Evolutionary conservation across 2,329 filamentous ascomycete genomes (phyloP).

Genomic region (Biscogniauxia marginata): DNA sequence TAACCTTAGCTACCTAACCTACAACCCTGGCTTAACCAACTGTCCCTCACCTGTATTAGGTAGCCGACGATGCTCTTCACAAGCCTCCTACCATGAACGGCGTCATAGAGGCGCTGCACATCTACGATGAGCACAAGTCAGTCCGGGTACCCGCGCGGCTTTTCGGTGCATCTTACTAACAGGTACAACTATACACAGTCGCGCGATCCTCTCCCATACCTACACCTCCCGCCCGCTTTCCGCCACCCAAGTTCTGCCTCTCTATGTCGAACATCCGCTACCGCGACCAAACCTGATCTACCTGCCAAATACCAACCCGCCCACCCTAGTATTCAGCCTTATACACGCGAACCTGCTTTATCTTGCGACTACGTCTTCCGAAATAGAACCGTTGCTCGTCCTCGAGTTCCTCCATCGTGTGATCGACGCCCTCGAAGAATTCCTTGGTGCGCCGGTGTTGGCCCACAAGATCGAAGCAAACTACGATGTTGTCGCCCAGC

Average conservation of each 20-base stretch:
- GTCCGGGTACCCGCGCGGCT: constrained; percentile 27
- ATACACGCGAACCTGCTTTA: constrained; percentile 86
- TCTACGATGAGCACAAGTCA: constrained; percentile 94
- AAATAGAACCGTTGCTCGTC: constrained; percentile 84
- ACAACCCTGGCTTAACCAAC: too few relatives aligned
- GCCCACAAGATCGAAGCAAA: constrained; percentile 82
- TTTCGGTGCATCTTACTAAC: not conserved
- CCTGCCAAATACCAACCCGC: constrained; percentile 75
- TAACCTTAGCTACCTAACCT: not conserved
- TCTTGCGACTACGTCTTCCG: constrained; percentile 77
- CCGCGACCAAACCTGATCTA: constrained; percentile 87
- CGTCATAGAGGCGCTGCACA: constrained; percentile 91
- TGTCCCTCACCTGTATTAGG: not conserved
- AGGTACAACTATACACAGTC: constrained; percentile 50
- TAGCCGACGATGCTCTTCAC: constrained; percentile 26
- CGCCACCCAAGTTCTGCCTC: constrained; percentile 72
- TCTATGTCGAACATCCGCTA: constrained; percentile 78
- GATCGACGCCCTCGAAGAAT: constrained; percentile 90
- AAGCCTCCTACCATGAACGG: constrained; percentile 65
- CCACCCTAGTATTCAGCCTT: constrained; percentile 85
- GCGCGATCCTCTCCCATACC: constrained; percentile 81
- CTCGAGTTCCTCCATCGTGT: constrained; percentile 94
- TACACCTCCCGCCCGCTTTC: constrained; percentile 82
- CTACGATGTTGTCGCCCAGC: constrained; percentile 91
- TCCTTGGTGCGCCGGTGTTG: constrained; percentile 82